Conservation (phyloP, 1,284 basidiomycete species). For the Apiotrichum gracile region DNA sequence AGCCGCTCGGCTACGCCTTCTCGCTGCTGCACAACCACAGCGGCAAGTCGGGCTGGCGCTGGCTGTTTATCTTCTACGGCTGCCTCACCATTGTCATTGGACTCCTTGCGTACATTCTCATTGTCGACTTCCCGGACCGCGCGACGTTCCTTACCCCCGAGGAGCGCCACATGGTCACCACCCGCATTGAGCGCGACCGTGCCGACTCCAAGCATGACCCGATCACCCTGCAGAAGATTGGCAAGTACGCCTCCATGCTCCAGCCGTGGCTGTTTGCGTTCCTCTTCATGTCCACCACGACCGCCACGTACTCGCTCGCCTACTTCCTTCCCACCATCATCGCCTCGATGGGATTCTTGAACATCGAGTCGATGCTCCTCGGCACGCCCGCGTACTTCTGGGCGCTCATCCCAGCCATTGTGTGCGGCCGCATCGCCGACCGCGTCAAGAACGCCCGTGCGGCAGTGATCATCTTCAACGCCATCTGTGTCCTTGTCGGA, state of each 20-base stretch:
- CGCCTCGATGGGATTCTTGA: constrained; percentile 42
- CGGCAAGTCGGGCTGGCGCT: constrained; percentile 6
- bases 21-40: constrained; percentile 5
- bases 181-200: constrained; percentile 15
- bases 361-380: constrained; percentile 36
- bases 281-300: constrained; percentile 36
- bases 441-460: constrained; percentile 16
- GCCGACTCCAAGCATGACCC: constrained; percentile 46
- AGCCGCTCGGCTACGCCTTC: constrained; percentile 9
- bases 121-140: constrained; percentile 13
- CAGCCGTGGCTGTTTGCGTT: constrained; percentile 50
- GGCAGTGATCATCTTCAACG: constrained; percentile 10
- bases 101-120: background rate
- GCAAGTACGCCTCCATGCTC: constrained; percentile 41
- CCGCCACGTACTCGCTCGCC: constrained; percentile 17
- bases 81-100: constrained; percentile 1
- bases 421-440: constrained; percentile 32
- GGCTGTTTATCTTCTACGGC: constrained; percentile 10
- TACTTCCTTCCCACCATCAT: constrained; percentile 50
- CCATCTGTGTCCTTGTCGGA: constrained; percentile 7
- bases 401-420: constrained; percentile 40
- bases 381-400: constrained; percentile 48
- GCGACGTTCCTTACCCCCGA: constrained; percentile 8
- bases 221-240: constrained; percentile 39
- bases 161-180: constrained; percentile 5